Percentiles rank a stretch among this genome's conserved stretches.
Conservation (phyloP, 106 monocot genomes). For the Hemerocallis citrina region DNA sequence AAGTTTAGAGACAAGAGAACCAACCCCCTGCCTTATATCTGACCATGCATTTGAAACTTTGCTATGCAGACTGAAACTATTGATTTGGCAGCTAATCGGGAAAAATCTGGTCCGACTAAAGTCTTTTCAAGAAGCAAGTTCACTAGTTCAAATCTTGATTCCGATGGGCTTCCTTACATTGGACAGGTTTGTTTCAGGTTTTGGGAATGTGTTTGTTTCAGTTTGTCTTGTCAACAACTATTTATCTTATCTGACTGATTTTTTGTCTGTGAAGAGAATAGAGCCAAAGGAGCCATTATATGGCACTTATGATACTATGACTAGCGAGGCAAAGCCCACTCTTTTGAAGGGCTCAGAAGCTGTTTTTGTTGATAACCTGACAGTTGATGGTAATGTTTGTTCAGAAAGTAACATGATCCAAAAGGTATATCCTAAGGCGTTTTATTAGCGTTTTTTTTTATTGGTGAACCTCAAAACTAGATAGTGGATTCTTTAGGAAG, state of each 20-base stretch:
- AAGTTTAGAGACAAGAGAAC: too few species aligned
- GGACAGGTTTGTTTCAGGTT: constrained; percentile 54
- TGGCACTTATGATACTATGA: constrained; percentile 51
- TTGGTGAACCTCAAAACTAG: background rate
- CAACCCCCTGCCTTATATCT: too few species aligned
- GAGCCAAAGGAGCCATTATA: constrained; percentile 56
- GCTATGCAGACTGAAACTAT: constrained; percentile 69
- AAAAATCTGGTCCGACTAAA: constrained; percentile 28
- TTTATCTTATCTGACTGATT: background rate
- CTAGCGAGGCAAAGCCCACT: constrained; percentile 25
- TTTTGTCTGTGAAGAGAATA: constrained; percentile 35
- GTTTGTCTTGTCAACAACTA: background rate
- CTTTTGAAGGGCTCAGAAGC: constrained; percentile 69
- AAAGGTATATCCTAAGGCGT: constrained; percentile 34
- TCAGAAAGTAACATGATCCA: constrained; percentile 39
- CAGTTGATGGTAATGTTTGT: constrained; percentile 54
- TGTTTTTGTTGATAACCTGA: constrained; percentile 67
- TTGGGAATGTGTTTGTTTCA: background rate
- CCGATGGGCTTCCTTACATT: constrained; percentile 90
- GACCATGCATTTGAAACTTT: background rate
- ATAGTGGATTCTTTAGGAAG: too few species aligned
- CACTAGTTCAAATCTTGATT: constrained; percentile 36
- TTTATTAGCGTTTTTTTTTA: background rate
- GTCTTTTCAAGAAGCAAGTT: constrained; percentile 52
- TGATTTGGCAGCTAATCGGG: constrained; percentile 46